Base-by-base conservation (phyloP, 345 rosid species). In the Pelargonium nanum region DNA sequence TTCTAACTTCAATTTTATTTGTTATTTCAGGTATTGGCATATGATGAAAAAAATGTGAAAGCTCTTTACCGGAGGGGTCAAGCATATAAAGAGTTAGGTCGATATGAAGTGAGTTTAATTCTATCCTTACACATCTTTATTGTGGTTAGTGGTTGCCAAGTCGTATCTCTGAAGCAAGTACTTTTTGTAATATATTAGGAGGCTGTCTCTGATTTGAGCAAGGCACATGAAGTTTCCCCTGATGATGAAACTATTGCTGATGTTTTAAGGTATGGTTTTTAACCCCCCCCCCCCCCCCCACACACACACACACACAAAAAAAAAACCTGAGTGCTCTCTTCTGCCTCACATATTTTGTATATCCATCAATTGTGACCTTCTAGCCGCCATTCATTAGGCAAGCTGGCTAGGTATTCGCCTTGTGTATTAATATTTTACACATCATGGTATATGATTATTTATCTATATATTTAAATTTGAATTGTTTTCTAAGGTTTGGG, bases 21-120 rank as follows among this genome's bases (percentile, higher is more conserved):
- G n/a, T 26, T 61, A n/a, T 70, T n/a, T 65, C 67, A 93, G 99
- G 93, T 86, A 73, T 75, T 94, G 78, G 77, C 77, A 58, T 78
- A 75, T 75, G 99, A 94, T 79, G 73, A 82, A 24, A 85, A 74
- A 51, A 94, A 94, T 74, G 74, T 86, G 51, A 94, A 94, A 78
- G 99, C 96, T 66, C 89, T 90, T 28, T 90, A 94, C 75, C 80
- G 99, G 55, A 90, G 97, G 70, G 99, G 99, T 72, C 96, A 86
- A 78, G 97, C 99, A 26, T 85, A 84, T 71, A 88, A 77, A 78
- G 89, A 86, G 76, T 26, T 90, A 6, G 91, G 89, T 48, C 81
- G 45, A 55, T 58, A 87, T 65, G 85, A 81, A 71, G 99, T 90
- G 73, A 80, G 99, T 82, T 76, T n/a, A 30, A 22, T 44, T 53